Base-by-base conservation (phyloP, 2,329 filamentous ascomycete species). In the Aureobasidium sp. region DNA sequence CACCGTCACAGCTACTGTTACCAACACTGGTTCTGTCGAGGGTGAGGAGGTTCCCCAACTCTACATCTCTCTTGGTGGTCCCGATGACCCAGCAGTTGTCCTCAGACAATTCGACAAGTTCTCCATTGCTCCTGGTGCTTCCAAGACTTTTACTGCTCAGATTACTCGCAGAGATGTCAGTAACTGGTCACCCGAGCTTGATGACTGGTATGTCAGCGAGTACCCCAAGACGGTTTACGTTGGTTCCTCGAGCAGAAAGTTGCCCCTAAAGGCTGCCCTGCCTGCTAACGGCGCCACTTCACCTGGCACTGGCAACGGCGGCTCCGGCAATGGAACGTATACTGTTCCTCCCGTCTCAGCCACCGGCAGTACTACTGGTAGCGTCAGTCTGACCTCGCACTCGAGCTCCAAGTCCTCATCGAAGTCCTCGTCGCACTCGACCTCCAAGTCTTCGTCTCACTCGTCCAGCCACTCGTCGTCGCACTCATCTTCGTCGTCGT, bases 81-180 rank as follows among this genome's bases (percentile, higher is more conserved):
- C 85, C 1, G 77, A 84, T 32, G 86, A 96, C 63, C 76, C 81
- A 7, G 73, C 73, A 54, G 71, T 79, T 37, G 77, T 79, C 2
- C 81, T 97, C 12, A 84, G 91, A 57, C 84, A 84, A 39, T 97
- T 96, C 63, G 87, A 94, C 55, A 81, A 88, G 41, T 69, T 95
- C 55, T 77, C 75, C 45, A 83, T 96, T 58, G 74, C 79, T 3
- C 78, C 88, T 0, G 88, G 88, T n/a, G 68, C 81, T 68, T 81
- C 77, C 48, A 75, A 73, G 3, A 79, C 76, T 2, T 94, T 93
- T 73, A 75, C 68, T 1, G 83, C 80, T 0, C 78, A 83, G 14
- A 70, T 96, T 53, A 90, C 83, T 5, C 79, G 90, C 34, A 82
- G 89, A 54, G 91, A 96, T 64, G 61, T 96, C 53, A 89, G 85